These are phyloP conservation scores for Boletus rubroflammeus DNA, from an alignment of 768 basidiomycete genomes.

Conservation along the genomic window DNA sequence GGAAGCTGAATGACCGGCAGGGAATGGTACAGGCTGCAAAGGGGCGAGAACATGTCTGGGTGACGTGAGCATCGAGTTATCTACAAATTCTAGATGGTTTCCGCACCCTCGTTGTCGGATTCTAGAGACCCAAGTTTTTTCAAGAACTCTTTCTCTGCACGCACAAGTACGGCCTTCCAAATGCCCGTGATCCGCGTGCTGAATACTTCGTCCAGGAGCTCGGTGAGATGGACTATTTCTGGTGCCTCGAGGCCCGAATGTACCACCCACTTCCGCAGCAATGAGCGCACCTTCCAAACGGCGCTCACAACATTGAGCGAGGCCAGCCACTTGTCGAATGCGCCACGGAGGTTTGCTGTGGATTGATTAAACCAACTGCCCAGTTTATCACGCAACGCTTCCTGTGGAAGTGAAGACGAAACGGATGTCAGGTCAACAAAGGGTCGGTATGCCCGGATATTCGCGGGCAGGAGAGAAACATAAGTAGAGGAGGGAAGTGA, in stretches of 20 bases:
- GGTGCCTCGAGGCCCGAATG: slow-evolving; percentile 40
- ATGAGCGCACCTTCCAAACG: slow-evolving; percentile 67
- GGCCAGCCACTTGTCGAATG: slow-evolving; percentile 54
- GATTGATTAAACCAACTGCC: slow-evolving; percentile 64
- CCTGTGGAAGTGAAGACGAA: slow-evolving; percentile 46
- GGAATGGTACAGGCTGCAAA: slow-evolving; percentile 54
- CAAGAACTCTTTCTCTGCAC: slow-evolving; percentile 46
- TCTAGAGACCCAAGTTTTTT: slow-evolving; percentile 33
- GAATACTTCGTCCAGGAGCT: slow-evolving; percentile 51
- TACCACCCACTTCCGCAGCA: slow-evolving; percentile 44
- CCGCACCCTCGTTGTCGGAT: slow-evolving; percentile 19
- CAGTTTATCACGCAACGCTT: slow-evolving; percentile 45
- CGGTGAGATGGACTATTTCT: slow-evolving; percentile 45
- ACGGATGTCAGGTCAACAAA: slow-evolving; percentile 72
- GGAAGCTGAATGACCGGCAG: slow-evolving; percentile 46
- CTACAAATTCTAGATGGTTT: neutral
- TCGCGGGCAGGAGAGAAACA: slow-evolving; percentile 68
- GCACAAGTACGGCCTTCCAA: slow-evolving; percentile 50
- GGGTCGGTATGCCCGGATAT: slow-evolving; percentile 76
- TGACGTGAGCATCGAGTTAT: slow-evolving; percentile 9
- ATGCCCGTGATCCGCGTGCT: slow-evolving; percentile 52
- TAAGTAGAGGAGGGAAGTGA: slow-evolving; percentile 81
- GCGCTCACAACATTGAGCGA: slow-evolving; percentile 58
- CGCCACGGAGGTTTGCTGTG: slow-evolving; percentile 39
- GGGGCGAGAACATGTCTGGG: slow-evolving; percentile 46